Conservation (phyloP, 1,284 basidiomycete species). For the Ceratobasidium papillatum region DNA sequence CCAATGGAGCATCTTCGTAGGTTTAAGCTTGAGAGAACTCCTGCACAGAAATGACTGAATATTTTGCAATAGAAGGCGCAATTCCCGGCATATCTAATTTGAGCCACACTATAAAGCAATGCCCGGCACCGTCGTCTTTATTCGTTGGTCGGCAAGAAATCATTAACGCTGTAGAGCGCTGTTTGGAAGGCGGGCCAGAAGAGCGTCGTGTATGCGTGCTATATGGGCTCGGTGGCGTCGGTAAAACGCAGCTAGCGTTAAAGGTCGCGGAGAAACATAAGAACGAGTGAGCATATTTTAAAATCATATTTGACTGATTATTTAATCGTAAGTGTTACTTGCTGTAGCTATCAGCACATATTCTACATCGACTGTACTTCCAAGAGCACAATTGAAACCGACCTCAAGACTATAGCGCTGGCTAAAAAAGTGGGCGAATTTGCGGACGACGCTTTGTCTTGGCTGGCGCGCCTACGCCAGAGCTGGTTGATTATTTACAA, state of each 20-base stretch:
- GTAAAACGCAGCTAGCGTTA: background rate
- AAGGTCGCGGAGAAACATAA: background rate
- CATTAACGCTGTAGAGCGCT: background rate
- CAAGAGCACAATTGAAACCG: background rate
- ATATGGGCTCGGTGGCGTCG: background rate
- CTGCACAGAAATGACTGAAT: background rate
- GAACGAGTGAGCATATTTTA: background rate
- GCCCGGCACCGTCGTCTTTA: background rate
- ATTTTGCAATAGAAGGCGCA: background rate
- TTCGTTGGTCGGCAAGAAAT: background rate
- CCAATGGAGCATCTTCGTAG: background rate
- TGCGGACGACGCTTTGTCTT: background rate
- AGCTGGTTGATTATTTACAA: background rate
- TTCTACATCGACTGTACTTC: conserved; percentile 2
- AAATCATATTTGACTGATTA: background rate
- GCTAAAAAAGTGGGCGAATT: background rate
- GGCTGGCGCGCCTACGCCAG: background rate
- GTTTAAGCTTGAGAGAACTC: background rate
- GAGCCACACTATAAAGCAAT: background rate
- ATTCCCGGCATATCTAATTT: background rate
- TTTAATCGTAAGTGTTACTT: background rate
- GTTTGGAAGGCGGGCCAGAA: background rate
- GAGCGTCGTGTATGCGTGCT: background rate
- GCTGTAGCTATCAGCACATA: background rate
- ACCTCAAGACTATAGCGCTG: background rate